Conservation (phyloP, 202 grass and related monocot genomes). For the Musa balbisiana region DNA sequence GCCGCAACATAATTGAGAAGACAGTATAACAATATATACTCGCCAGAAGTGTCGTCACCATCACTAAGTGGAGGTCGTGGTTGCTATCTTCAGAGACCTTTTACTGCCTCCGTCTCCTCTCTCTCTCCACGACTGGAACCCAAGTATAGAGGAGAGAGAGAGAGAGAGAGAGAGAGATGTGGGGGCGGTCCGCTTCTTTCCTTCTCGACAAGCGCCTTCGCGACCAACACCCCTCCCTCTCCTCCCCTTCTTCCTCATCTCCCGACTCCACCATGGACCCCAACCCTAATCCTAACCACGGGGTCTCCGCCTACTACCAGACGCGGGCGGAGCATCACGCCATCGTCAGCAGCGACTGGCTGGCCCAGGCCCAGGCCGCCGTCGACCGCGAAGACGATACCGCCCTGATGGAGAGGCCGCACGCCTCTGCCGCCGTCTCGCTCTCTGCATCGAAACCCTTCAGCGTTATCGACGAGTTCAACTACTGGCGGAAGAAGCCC, state of each 20-base stretch:
- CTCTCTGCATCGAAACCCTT: conserved; percentile 20
- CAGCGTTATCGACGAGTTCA: conserved; percentile 87
- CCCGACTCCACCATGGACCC: conserved; percentile 28
- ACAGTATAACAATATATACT: too few species aligned
- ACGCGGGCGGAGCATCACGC: conserved; percentile 87
- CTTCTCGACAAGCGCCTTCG: conserved; percentile 25
- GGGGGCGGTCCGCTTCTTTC: conserved; percentile 41
- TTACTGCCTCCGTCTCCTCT: too few species aligned
- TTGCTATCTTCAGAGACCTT: too few species aligned
- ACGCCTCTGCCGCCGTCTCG: not conserved
- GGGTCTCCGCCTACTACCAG: conserved; percentile 93
- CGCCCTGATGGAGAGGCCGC: not conserved
- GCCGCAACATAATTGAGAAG: too few species aligned
- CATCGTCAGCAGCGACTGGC: conserved; percentile 35
- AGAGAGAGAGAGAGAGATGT: conserved; percentile 9
- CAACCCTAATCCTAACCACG: conserved; percentile 29
- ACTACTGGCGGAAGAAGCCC: conserved; percentile 90
- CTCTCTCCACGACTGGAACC: not conserved
- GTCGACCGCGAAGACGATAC: conserved; percentile 7
- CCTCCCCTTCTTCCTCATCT: not conserved
- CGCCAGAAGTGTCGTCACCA: too few species aligned
- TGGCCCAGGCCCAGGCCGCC: conserved; percentile 49
- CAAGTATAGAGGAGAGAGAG: not conserved
- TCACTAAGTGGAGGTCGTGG: too few species aligned
- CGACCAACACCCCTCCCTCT: conserved; percentile 3